phyloP scores from a whole-genome alignment of 2,329 filamentous ascomycete species.

The Escovopsis sp. region DNA sequence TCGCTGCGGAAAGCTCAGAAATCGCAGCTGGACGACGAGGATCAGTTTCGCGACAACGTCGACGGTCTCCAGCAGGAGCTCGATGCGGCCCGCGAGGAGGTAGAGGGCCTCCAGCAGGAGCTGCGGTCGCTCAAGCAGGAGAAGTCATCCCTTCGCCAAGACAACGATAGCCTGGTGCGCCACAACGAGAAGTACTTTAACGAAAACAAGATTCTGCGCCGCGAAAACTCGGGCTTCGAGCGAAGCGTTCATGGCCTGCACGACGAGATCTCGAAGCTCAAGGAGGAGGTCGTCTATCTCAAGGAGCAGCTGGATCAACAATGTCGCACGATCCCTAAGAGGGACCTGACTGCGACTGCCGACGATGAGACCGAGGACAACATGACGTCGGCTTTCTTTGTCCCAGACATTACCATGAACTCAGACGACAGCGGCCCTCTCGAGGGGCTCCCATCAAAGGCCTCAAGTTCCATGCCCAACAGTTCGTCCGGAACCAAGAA shows the following conservation, averaged over 20 bases:
- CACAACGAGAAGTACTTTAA: slow-evolving; percentile 41
- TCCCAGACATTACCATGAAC: slow-evolving; percentile 43
- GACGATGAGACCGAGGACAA: slow-evolving; percentile 32
- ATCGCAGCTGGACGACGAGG: slow-evolving; percentile 27
- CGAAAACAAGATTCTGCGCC: slow-evolving; percentile 34
- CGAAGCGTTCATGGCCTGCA: slow-evolving; percentile 30
- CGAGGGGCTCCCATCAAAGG: slow-evolving; percentile 19
- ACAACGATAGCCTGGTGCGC: slow-evolving; percentile 37
- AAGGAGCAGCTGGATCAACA: slow-evolving; percentile 29
- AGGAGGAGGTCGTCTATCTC: slow-evolving; percentile 31
- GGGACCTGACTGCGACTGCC: slow-evolving; percentile 21
- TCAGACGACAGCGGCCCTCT: slow-evolving; percentile 19
- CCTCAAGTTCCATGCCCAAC: slow-evolving; percentile 16
- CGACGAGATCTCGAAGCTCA: slow-evolving; percentile 31
- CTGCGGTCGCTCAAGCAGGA: slow-evolving; percentile 26
- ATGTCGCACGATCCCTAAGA: slow-evolving; percentile 23
- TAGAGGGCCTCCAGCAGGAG: slow-evolving; percentile 25
- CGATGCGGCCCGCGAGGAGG: slow-evolving; percentile 24
- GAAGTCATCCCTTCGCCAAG: slow-evolving; percentile 30
- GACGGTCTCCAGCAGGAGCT: slow-evolving; percentile 27
- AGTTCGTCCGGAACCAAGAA: slow-evolving; percentile 19
- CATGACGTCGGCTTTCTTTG: slow-evolving; percentile 44
- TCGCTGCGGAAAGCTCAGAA: slow-evolving; percentile 28
- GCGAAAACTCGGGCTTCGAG: slow-evolving; percentile 34
- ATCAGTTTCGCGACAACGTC: slow-evolving; percentile 27